phyloP scores from a whole-genome alignment of 371 early-diverging fungal genomes.

The Mucor irregularis region DNA sequence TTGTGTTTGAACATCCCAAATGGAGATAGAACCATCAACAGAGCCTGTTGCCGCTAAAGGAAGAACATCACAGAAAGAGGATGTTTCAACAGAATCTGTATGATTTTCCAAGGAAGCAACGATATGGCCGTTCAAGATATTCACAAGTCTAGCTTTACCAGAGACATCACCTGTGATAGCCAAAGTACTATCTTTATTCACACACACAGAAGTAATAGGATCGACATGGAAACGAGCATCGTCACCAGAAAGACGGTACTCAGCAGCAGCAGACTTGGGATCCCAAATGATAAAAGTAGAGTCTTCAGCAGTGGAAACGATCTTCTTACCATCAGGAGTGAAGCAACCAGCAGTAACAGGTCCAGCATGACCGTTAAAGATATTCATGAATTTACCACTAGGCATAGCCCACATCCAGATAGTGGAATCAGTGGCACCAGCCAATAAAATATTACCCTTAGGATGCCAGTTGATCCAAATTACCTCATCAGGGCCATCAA shows the following conservation, averaged over 20 bases:
- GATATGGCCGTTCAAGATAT: slow-evolving; percentile 68
- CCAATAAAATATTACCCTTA: slow-evolving; percentile 86
- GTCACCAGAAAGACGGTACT: slow-evolving; percentile 60
- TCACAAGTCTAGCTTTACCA: slow-evolving; percentile 76
- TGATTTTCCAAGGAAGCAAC: slow-evolving; percentile 79
- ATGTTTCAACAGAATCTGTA: slow-evolving; percentile 76
- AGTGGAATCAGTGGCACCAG: slow-evolving; percentile 85
- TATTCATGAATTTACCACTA: slow-evolving; percentile 87
- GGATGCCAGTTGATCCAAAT: slow-evolving; percentile 96
- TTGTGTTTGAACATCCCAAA: slow-evolving; percentile 87
- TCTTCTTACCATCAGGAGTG: slow-evolving; percentile 81
- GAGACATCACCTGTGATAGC: slow-evolving; percentile 84
- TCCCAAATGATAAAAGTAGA: slow-evolving; percentile 88
- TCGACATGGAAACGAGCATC: slow-evolving; percentile 90
- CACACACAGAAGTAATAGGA: slow-evolving; percentile 75
- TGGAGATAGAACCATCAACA: slow-evolving; percentile 81
- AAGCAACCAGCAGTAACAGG: slow-evolving; percentile 88
- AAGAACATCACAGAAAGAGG: slow-evolving; percentile 67
- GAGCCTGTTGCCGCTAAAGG: slow-evolving; percentile 86
- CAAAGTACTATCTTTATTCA: slow-evolving; percentile 75
- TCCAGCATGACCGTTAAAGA: slow-evolving; percentile 87
- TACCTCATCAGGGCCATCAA: slow-evolving; percentile 90
- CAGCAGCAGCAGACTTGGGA: slow-evolving; percentile 81
- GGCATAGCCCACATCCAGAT: slow-evolving; percentile 97
- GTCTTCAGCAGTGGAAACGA: slow-evolving; percentile 89